These are phyloP conservation scores for Brassica juncea DNA, from an alignment of 345 rosid genomes.

Conservation along the genomic window DNA sequence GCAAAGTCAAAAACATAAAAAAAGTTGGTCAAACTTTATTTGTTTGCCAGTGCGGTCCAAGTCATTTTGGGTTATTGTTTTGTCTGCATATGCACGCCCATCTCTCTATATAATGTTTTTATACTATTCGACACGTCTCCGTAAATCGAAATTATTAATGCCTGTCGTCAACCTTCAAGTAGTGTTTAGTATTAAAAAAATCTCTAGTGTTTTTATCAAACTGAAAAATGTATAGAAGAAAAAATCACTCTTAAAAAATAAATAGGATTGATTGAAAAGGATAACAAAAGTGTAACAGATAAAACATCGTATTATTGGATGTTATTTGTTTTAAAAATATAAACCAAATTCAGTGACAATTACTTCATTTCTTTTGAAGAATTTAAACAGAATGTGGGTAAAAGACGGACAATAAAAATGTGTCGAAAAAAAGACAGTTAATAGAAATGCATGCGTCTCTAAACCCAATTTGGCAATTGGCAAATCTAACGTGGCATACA, in stretches of 20 bases:
- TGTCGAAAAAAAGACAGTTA: neutral
- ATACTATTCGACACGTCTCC: neutral
- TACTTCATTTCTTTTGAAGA: neutral
- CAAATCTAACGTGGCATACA: slow-evolving; percentile 5
- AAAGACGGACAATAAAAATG: neutral
- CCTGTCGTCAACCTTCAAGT: slow-evolving; percentile 27
- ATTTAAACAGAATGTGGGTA: neutral
- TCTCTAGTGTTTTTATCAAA: neutral
- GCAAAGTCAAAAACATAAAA: slow-evolving; percentile 34
- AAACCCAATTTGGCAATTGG: slow-evolving; percentile 5
- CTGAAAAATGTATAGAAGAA: neutral
- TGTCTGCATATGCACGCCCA: slow-evolving; percentile 31
- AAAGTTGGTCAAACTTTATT: slow-evolving; percentile 40
- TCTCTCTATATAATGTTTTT: neutral
- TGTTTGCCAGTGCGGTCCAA: slow-evolving; percentile 34
- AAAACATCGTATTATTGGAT: neutral
- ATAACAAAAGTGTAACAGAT: neutral
- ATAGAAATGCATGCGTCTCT: slow-evolving; percentile 1
- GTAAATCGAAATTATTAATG: slow-evolving; percentile 33
- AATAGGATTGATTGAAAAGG: neutral
- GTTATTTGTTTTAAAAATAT: neutral
- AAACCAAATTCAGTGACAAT: neutral
- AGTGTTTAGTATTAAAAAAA: neutral
- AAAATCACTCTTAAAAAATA: neutral
- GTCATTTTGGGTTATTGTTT: slow-evolving; percentile 25